These are phyloP conservation scores for Corchorus olitorius DNA, from an alignment of 345 rosid species.

Conservation along the genomic window DNA sequence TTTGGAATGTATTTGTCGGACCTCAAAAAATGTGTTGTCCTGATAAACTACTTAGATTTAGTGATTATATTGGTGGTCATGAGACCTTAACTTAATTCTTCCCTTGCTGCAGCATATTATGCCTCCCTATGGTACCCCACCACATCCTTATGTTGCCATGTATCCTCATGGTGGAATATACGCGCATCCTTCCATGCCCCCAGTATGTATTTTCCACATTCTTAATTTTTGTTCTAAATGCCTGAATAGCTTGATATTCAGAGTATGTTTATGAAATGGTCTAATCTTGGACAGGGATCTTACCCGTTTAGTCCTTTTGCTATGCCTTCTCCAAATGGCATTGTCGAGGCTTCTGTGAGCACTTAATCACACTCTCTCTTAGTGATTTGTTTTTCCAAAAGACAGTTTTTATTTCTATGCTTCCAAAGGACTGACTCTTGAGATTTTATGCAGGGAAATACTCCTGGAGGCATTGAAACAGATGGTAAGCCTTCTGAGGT, in stretches of 20 bases:
- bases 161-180: slow-evolving; percentile 98
- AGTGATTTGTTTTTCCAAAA: slow-evolving; percentile 21
- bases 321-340: slow-evolving; percentile 92
- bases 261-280: slow-evolving; percentile 18
- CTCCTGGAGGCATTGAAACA: slow-evolving; percentile 67
- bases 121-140: slow-evolving; percentile 98
- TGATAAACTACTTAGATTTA: slow-evolving; percentile 10
- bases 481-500: slow-evolving; percentile 79
- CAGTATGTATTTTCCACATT: slow-evolving; percentile 51
- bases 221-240: slow-evolving; percentile 16
- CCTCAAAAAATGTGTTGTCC: slow-evolving; percentile 3
- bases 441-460: slow-evolving; percentile 60
- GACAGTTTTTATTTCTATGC: slow-evolving; percentile 14
- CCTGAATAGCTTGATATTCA: slow-evolving; percentile 9
- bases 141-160: slow-evolving; percentile 98
- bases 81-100: slow-evolving; percentile 13
- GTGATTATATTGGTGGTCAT: background rate
- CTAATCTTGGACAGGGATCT: slow-evolving; percentile 62
- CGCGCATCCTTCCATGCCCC: slow-evolving; percentile 93
- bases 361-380: slow-evolving; percentile 23
- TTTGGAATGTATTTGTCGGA: slow-evolving; percentile 5
- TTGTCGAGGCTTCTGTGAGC: slow-evolving; percentile 79
- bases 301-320: slow-evolving; percentile 97
- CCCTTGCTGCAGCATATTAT: slow-evolving; percentile 74
- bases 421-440: slow-evolving; percentile 22